A percentile compares a stretch with the other conserved stretches of the same genome.
These are phyloP conservation scores for Vigna radiata DNA, from an alignment of 306 rosid genomes.

Conservation along the genomic window DNA sequence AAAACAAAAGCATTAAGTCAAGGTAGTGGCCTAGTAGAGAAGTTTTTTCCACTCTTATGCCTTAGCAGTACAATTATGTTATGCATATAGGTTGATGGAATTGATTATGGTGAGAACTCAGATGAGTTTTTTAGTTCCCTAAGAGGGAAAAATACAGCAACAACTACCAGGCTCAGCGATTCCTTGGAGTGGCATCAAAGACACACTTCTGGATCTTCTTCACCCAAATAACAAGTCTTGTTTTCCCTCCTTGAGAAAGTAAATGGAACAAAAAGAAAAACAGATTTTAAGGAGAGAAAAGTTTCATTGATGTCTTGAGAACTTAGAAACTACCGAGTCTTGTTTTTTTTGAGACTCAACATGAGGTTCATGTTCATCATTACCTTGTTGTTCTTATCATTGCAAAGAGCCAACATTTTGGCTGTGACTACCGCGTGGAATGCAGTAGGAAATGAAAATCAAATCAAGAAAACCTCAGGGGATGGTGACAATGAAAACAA, in stretches of 20 bases:
- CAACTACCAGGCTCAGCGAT: neutral
- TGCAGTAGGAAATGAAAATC: neutral
- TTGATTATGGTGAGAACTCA: neutral
- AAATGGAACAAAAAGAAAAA: neutral
- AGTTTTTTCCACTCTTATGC: neutral
- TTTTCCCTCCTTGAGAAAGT: neutral
- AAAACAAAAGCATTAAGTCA: constrained; percentile 1
- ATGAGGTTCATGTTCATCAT: neutral
- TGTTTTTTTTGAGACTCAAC: neutral
- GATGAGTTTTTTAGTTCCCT: neutral
- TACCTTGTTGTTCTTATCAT: neutral
- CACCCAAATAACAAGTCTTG: constrained; percentile 8
- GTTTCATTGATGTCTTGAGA: neutral
- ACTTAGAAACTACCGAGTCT: neutral
- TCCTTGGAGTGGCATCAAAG: constrained; percentile 21
- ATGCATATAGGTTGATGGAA: neutral
- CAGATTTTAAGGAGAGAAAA: neutral
- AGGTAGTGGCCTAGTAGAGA: neutral
- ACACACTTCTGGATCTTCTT: neutral
- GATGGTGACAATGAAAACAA: neutral
- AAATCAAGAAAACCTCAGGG: neutral
- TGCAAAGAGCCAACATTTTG: constrained; percentile 6
- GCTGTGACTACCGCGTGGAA: neutral
- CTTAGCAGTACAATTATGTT: neutral
- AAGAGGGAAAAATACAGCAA: neutral